phyloP scores from a whole-genome alignment of 176 grass and related monocot species.

The Rhynchospora pubera region DNA sequence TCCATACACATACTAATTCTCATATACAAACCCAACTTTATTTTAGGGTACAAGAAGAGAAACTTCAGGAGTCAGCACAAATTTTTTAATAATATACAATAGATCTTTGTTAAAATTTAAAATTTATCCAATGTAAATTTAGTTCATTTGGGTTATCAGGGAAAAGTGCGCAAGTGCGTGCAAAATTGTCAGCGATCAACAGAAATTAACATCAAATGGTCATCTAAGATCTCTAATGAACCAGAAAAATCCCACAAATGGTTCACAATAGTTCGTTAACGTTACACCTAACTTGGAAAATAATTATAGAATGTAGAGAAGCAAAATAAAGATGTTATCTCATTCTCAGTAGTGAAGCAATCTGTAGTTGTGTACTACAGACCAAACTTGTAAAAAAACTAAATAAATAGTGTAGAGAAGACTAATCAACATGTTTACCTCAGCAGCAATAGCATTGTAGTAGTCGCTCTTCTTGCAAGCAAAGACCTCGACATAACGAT shows the following conservation, averaged over 20 bases:
- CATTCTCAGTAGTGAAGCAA: not conserved
- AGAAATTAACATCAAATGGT: not conserved
- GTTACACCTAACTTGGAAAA: not conserved
- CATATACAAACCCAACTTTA: not conserved
- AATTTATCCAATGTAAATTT: not conserved
- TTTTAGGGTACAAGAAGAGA: not conserved
- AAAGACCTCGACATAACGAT: conserved; percentile 87
- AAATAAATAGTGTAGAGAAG: not conserved
- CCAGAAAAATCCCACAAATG: not conserved
- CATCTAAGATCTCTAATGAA: not conserved
- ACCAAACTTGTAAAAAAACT: not conserved
- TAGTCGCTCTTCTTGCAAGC: conserved; percentile 93
- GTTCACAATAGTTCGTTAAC: not conserved
- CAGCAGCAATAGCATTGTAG: conserved; percentile 61
- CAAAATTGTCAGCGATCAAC: not conserved
- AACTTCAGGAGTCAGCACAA: not conserved
- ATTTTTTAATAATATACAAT: not conserved
- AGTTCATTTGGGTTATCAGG: not conserved
- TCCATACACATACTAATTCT: not conserved
- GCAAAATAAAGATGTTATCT: not conserved
- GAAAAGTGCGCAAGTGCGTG: not conserved
- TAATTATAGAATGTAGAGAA: not conserved
- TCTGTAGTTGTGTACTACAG: not conserved
- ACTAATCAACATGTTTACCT: conserved; percentile 21
- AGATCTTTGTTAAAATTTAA: not conserved